Conservation (phyloP, 2,329 filamentous ascomycete genomes). For the Phaeosphaeria sp. region DNA sequence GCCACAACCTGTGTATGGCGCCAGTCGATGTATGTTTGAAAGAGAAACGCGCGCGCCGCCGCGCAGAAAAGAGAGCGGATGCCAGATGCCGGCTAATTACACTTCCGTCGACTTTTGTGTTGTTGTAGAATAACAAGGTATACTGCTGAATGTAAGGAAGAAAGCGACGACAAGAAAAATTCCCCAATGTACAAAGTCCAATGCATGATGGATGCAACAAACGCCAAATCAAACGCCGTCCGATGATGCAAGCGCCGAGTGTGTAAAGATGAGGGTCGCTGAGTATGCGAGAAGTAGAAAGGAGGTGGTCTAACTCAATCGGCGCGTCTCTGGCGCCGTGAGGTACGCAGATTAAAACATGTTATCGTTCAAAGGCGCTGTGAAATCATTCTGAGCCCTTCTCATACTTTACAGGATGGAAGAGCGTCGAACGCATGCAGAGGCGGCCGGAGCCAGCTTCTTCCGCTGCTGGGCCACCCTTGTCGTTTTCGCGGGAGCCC, state of each 20-base stretch:
- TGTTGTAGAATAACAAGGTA: constrained; percentile 20
- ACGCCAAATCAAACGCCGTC: constrained; percentile 41
- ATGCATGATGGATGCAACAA: constrained; percentile 18
- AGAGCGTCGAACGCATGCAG: constrained; percentile 54
- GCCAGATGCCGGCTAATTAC: constrained; percentile 36
- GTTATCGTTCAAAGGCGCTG: constrained; percentile 19
- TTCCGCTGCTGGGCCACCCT: constrained; percentile 51
- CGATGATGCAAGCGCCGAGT: constrained; percentile 32
- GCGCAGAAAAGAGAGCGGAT: constrained; percentile 16
- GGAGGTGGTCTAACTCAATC: constrained; percentile 22
- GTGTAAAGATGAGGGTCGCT: constrained; percentile 28
- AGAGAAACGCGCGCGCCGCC: constrained; percentile 3
- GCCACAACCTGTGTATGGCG: neutral
- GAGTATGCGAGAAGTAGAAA: constrained; percentile 28
- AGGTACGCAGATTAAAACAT: constrained; percentile 20
- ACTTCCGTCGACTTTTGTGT: constrained; percentile 32
- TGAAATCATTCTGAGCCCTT: constrained; percentile 44
- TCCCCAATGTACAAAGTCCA: constrained; percentile 10
- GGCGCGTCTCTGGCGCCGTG: constrained; percentile 27
- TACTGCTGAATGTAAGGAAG: constrained; percentile 16
- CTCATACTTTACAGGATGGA: constrained; percentile 59
- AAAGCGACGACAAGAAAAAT: constrained; percentile 7
- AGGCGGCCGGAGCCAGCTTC: constrained; percentile 55
- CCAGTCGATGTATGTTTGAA: neutral
- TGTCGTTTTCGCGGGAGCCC: constrained; percentile 55